Base-by-base conservation (phyloP, 2,329 filamentous ascomycete species). In the Colletotrichum orchidophilum region DNA sequence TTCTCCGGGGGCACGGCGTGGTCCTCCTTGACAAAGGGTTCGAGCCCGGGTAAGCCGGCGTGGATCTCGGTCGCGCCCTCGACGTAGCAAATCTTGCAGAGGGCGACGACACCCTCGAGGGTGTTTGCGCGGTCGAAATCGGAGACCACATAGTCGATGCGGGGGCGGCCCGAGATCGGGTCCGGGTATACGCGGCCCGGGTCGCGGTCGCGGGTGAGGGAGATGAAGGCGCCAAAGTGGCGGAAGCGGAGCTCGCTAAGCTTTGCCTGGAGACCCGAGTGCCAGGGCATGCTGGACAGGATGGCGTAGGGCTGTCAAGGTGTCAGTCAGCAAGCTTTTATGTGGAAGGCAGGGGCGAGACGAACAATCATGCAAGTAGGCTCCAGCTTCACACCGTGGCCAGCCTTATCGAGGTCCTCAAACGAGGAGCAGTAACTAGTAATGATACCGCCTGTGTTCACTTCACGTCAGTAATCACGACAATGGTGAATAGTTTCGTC, bases 341-440 rank as follows among this genome's bases (percentile, higher is more conserved):
- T 2, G 29, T 33, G 18, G 39, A 3, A 1, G 27, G n/a, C 24
- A 39, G 50, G 7, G 31, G 42, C 42, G 12, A n/a, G 50, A 78
- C 86, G 76, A 77, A 88, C 87, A 66, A 90, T 75, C 92, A 96
- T 95, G 76, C 88, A 88, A 1, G 89, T 89, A 11, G 91, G 86
- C 84, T 98, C 95, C 31, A 98, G 84, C 80, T 97, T 97, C 59
- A 87, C 87, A 49, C 96, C 96, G 76, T 98, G 94, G 68, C 94
- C 94, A 52, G 91, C 86, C 6, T 89, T 89, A 78, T 97, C 94
- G 0, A 95, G 85, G 75, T 98, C 92, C 74, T 97, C 93, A 75
- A 95, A 94, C 64, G 93, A 90, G 53, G 87, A 89, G 73, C 94
- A 92, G 21, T 95, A 91, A 4, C 90, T 88, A 0, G 95, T 98